Conservation (phyloP, 2,329 filamentous ascomycete genomes). For the Conoideocrella luteorostrata region DNA sequence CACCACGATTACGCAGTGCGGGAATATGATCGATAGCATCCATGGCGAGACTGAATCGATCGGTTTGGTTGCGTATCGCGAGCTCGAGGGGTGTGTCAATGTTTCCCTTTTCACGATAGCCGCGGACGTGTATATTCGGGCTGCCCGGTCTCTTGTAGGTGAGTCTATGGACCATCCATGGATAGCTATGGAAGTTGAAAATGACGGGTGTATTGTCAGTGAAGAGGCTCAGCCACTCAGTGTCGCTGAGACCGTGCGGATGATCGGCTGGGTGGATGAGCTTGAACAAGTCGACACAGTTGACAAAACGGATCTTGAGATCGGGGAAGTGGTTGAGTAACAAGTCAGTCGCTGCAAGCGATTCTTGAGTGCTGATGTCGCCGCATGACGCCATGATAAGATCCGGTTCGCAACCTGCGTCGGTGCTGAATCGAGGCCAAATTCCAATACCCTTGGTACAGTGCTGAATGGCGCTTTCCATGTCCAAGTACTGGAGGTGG, state of each 20-base stretch:
- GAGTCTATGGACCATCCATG: slow-evolving; percentile 70
- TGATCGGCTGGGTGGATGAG: slow-evolving; percentile 64
- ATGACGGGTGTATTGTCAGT: slow-evolving; percentile 66
- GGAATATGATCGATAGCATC: slow-evolving; percentile 66
- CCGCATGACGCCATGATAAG: slow-evolving; percentile 71
- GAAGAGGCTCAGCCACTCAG: slow-evolving; percentile 64
- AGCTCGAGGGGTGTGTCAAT: slow-evolving; percentile 76
- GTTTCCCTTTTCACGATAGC: slow-evolving; percentile 78
- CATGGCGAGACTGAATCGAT: slow-evolving; percentile 71
- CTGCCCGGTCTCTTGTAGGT: slow-evolving; percentile 69
- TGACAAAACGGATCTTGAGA: slow-evolving; percentile 72
- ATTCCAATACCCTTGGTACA: slow-evolving; percentile 75
- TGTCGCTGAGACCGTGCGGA: slow-evolving; percentile 63
- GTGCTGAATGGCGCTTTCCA: slow-evolving; percentile 66
- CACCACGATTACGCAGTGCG: slow-evolving; percentile 55
- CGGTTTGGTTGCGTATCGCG: slow-evolving; percentile 70
- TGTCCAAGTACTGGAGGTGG: slow-evolving; percentile 68
- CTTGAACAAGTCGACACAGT: slow-evolving; percentile 76
- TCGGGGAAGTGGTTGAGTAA: slow-evolving; percentile 65
- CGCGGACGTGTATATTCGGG: slow-evolving; percentile 64
- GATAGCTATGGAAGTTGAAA: slow-evolving; percentile 83
- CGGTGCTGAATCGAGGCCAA: slow-evolving; percentile 71
- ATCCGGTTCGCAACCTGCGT: slow-evolving; percentile 61
- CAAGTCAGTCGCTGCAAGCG: slow-evolving; percentile 67
- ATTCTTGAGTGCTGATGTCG: slow-evolving; percentile 68